A percentile compares a stretch with the other conserved stretches of the same genome.
phyloP scores from a whole-genome alignment of 2,329 filamentous ascomycete genomes.

The Nemania abortiva region DNA sequence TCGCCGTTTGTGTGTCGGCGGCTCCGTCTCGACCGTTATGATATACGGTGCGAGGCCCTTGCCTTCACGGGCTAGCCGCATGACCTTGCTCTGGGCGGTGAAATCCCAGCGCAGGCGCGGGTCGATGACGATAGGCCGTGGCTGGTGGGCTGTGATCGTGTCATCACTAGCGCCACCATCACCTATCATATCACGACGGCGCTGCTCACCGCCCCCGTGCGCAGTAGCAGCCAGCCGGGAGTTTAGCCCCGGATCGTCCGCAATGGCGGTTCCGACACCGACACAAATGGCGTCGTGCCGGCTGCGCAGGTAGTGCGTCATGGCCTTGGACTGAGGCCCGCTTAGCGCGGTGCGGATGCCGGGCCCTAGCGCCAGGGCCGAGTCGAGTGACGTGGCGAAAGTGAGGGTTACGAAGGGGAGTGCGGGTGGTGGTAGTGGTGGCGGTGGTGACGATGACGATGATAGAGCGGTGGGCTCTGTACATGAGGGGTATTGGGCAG shows the following conservation, averaged over 20 bases:
- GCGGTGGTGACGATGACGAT: too few relatives aligned
- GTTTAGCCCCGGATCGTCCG: conserved; percentile 88
- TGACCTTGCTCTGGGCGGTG: conserved; percentile 69
- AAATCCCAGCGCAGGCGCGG: conserved; percentile 80
- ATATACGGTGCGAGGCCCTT: conserved; percentile 81
- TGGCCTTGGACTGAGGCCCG: conserved; percentile 84
- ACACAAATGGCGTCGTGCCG: conserved; percentile 87
- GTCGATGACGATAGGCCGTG: conserved; percentile 85
- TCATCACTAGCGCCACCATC: conserved; percentile 4
- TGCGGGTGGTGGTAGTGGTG: conserved; percentile 16
- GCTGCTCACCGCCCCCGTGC: not conserved
- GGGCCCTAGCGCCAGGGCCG: conserved; percentile 78
- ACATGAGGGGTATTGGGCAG: conserved; percentile 21
- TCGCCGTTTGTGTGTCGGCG: conserved; percentile 58
- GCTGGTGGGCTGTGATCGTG: conserved; percentile 65
- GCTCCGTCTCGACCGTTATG: conserved; percentile 64
- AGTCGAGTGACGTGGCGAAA: conserved; percentile 91
- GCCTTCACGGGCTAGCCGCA: conserved; percentile 72
- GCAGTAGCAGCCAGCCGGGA: conserved; percentile 74
- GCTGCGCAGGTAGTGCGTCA: conserved; percentile 91
- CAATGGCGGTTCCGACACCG: conserved; percentile 84
- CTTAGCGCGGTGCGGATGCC: conserved; percentile 87
- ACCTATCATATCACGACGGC: too few relatives aligned
- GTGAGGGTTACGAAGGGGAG: conserved; percentile 76
- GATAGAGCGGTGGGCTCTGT: too few relatives aligned